A percentile compares a stretch with the other conserved stretches of the same genome.
phyloP scores from a whole-genome alignment of 345 rosid species.

The Ailanthus altissimus region DNA sequence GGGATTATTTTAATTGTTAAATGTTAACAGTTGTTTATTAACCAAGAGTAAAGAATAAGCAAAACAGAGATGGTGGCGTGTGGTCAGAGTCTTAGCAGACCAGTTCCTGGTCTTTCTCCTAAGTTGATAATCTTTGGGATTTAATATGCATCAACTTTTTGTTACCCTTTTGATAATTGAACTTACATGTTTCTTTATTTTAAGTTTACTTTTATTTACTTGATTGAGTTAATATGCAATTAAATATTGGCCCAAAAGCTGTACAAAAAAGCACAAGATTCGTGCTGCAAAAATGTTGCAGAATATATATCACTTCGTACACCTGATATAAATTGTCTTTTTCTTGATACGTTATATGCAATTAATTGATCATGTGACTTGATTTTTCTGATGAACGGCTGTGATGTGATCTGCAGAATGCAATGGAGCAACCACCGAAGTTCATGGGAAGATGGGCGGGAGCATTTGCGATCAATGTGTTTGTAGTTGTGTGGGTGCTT shows the following conservation, averaged over 20 bases:
- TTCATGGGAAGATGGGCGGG: slow-evolving; percentile 85
- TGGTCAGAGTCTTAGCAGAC: slow-evolving; percentile 44
- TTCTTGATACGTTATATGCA: background rate
- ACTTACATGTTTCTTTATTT: background rate
- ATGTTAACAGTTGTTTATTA: background rate
- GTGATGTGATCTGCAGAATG: slow-evolving; percentile 59
- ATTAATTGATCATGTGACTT: background rate
- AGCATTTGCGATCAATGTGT: slow-evolving; percentile 67
- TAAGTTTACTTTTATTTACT: background rate
- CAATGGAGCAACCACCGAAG: slow-evolving; percentile 87
- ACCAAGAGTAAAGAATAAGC: slow-evolving; percentile 15
- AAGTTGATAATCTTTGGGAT: slow-evolving; percentile 14
- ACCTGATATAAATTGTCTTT: slow-evolving; percentile 5
- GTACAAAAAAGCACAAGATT: slow-evolving; percentile 21
- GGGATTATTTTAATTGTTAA: background rate
- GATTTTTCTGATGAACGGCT: slow-evolving; percentile 19
- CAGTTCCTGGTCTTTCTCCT: slow-evolving; percentile 33
- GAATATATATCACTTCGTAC: slow-evolving; percentile 7
- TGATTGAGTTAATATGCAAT: background rate
- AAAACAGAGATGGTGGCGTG: slow-evolving; percentile 29
- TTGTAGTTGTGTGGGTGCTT: slow-evolving; percentile 89
- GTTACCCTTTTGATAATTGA: background rate
- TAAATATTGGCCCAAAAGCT: background rate
- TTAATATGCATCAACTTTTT: background rate
- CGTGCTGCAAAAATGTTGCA: slow-evolving; percentile 19